Evolutionary conservation across 148 eudicot species (phyloP), one percentile per base, ranked within the genome.

Genomic region (Simmondsia chinensis): DNA sequence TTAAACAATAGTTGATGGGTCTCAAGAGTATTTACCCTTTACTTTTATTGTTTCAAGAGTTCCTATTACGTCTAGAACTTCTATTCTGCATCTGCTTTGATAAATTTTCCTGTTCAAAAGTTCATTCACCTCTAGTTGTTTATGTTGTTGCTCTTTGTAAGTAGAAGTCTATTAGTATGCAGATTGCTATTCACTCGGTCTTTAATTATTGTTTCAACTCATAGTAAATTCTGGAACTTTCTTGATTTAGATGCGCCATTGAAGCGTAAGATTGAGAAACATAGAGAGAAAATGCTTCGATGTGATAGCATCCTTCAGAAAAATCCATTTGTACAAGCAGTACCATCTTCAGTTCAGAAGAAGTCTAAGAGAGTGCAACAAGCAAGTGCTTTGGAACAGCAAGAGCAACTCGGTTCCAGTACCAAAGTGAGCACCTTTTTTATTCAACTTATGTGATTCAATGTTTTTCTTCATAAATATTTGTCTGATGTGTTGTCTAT

Each of bases 191-290:
- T 46, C 12, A 5, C 4, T 16, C 26, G 2, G 9, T 8, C 21
- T 40, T 24, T 50, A 23, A n/a, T 23, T 50, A 31, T 24, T 4
- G 18, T 16, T 36, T n/a, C n/a, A n/a, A n/a, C 24, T 27, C 33
- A 18, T 22, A 48, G 12, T 23, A 30, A 5, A 10, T 2, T 35
- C 20, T 44, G 39, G 4, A 2, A 44, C 53, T 54, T 12, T 15
- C 45, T 32, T 43, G 25, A 27, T 53, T 6, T 64, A 89, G 95
- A 84, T 71, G 78, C 73, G 52, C 73, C 81, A 37, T 80, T 73
- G 33, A 89, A 72, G 76, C 77, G 93, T 9, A 89, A 84, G 70
- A 78, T 89, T 71, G 97, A 84, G 50, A 89, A 81, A 60, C 64
- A 59, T 31, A 61, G 93, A 39, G 93, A 84, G 55, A 83, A 81